phyloP scores from a whole-genome alignment of 305 asterid genomes.

The Nicotiana rustica region DNA sequence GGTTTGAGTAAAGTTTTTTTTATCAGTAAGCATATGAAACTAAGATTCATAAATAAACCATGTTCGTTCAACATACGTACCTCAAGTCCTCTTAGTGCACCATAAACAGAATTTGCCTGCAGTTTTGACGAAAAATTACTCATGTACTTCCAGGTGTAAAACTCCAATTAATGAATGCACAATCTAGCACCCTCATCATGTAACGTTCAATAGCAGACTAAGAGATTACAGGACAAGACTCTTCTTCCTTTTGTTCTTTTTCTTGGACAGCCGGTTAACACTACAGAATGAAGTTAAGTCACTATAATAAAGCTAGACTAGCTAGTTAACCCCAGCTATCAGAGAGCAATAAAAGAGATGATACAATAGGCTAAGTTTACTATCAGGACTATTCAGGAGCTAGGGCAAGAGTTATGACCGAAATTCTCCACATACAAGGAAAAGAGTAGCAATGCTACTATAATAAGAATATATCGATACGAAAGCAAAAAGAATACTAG shows the following conservation, averaged over 20 bases:
- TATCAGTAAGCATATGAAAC: slow-evolving; percentile 29
- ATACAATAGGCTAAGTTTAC: background rate
- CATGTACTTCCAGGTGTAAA: background rate
- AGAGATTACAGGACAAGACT: background rate
- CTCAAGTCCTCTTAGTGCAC: slow-evolving; percentile 91
- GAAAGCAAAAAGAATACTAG: background rate
- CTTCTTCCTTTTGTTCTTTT: background rate
- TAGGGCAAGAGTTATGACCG: background rate
- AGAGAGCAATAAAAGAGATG: background rate
- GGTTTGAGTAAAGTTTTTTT: background rate
- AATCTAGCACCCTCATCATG: background rate
- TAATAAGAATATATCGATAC: background rate
- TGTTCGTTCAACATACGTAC: slow-evolving; percentile 47
- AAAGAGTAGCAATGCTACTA: background rate
- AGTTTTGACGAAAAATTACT: slow-evolving; percentile 9
- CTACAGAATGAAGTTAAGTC: background rate
- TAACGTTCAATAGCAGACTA: background rate
- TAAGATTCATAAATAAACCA: background rate
- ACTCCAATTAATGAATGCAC: background rate
- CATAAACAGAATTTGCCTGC: slow-evolving; percentile 92
- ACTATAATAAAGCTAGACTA: background rate
- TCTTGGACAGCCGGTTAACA: background rate
- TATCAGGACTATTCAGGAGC: background rate
- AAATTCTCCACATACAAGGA: background rate
- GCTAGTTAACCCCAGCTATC: background rate